Base-by-base conservation (phyloP, 1,284 basidiomycete genomes). In the Austroboletus novae-zelandiae region DNA sequence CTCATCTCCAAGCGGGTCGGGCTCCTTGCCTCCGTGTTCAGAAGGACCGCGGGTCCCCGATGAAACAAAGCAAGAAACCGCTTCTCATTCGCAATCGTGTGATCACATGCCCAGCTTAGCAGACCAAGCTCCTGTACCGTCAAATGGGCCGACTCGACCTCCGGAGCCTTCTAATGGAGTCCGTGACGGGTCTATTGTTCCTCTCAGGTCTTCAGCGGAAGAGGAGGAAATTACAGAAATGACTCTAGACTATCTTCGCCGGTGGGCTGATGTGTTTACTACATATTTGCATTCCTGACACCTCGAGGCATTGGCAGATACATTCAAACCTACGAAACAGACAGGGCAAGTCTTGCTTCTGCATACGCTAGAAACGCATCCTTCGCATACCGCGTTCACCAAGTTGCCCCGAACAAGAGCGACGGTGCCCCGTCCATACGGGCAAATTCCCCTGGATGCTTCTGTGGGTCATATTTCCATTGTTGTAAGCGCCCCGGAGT, bases 261-360 rank as follows among this genome's bases (percentile, higher is more conserved):
- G 57, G 66, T 69, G 53, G 37, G 68, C 45, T 36, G 37, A 17
- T 35, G 36, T 37, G 10, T 43, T 51, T 35, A 10, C 17, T 43
- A 15, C 25, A 25, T 25, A 18, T 23, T 43, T 29, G 23, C 18
- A 11, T 17, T 45, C 34, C 48, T 57, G 46, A 64, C 36, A 30
- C 5, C 30, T 46, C 13, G 37, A 23, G 42, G 17, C 41, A 36
- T 37, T 41, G 36, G 32, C 43, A 70, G 64, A 47, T 66, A 67
- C 18, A 25, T 66, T 25, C 65, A 67, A 49, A 68, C 52, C 6
- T 66, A 68, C 42, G 64, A 66, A 47, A 39, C 40, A 13, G 66
- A 70, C 40, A 67, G 64, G 34, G 59, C 61, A 36, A 61, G 57
- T 42, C 68, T 66, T 42, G 66, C 66, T 36, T 65, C 64, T 36